A percentile compares a stretch with the other conserved stretches of the same genome.
Evolutionary conservation across 495 filamentous ascomycete species (phyloP).

Genomic region (Hypoxylon rickii): DNA sequence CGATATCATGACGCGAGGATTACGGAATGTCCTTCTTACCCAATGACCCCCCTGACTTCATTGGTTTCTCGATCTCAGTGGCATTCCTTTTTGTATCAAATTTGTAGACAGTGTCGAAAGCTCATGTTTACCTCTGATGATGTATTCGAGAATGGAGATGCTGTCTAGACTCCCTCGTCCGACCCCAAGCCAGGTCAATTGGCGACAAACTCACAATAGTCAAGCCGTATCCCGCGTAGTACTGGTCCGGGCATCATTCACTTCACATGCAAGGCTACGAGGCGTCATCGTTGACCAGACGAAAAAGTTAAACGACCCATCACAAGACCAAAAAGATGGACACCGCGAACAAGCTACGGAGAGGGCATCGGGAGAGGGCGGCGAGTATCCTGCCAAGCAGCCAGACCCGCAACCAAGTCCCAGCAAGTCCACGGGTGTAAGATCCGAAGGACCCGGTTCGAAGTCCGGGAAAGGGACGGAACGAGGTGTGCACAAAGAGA

Average conservation of each 20-base stretch:
- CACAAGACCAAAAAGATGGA: conserved; percentile 5
- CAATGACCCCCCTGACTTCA: conserved; percentile 5
- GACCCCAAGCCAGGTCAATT: too few relatives aligned
- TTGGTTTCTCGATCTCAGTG: too few relatives aligned
- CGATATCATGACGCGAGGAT: conserved; percentile 9
- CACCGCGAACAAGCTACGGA: conserved; percentile 17
- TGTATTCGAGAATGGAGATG: too few relatives aligned
- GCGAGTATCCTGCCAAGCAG: conserved; percentile 21
- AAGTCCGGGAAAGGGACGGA: conserved; percentile 21
- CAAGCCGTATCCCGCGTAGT: background rate
- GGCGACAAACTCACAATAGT: background rate
- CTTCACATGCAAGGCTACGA: background rate
- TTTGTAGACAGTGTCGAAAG: too few relatives aligned
- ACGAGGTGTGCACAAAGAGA: conserved; percentile 13
- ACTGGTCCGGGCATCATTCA: conserved; percentile 1
- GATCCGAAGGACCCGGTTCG: conserved; percentile 21
- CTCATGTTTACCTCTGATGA: too few relatives aligned
- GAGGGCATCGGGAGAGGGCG: background rate
- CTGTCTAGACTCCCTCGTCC: background rate
- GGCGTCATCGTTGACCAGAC: conserved; percentile 11
- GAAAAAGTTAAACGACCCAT: conserved; percentile 21
- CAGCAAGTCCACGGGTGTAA: conserved; percentile 22
- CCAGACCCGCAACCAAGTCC: conserved; percentile 26
- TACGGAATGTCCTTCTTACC: conserved; percentile 1
- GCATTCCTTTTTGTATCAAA: too few relatives aligned